Conservation (phyloP, 805 yeast genomes). For the Saccharomycopsis sp. region DNA sequence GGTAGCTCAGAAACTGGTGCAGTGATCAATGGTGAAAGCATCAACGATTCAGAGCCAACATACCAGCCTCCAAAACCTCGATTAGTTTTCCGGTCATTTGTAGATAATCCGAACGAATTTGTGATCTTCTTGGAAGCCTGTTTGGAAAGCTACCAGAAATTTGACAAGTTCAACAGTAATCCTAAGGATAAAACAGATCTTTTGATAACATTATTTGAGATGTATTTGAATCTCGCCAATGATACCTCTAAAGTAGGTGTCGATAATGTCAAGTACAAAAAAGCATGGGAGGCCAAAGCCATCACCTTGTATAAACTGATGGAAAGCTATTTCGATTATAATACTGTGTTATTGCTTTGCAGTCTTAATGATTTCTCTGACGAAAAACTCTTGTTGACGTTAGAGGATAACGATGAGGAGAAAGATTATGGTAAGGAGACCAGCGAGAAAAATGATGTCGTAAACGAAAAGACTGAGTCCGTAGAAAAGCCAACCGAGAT, state of each 20-base stretch:
- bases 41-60: conserved; percentile 41
- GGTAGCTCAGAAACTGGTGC: conserved; percentile 10
- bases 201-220: conserved; percentile 71
- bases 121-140: conserved; percentile 92
- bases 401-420: not conserved
- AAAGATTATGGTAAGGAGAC: conserved; percentile 12
- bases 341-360: conserved; percentile 48
- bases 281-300: conserved; percentile 65
- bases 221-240: conserved; percentile 60
- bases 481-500: not conserved
- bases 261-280: conserved; percentile 31
- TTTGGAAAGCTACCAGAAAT: conserved; percentile 65
- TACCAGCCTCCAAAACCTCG: conserved; percentile 91
- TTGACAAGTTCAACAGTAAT: conserved; percentile 50
- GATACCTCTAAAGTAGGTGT: conserved; percentile 20
- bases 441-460: conserved; percentile 22
- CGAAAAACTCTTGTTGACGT: conserved; percentile 13
- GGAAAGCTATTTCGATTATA: conserved; percentile 46
- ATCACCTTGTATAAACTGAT: conserved; percentile 40
- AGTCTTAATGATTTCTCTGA: conserved; percentile 36
- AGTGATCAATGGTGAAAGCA: conserved; percentile 2
- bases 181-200: conserved; percentile 65
- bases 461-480: not conserved
- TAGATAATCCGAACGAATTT: conserved; percentile 81
- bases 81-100: conserved; percentile 78